These are phyloP conservation scores for Apiospora malaysiana DNA, from an alignment of 2,329 filamentous ascomycete genomes.

Conservation along the genomic window DNA sequence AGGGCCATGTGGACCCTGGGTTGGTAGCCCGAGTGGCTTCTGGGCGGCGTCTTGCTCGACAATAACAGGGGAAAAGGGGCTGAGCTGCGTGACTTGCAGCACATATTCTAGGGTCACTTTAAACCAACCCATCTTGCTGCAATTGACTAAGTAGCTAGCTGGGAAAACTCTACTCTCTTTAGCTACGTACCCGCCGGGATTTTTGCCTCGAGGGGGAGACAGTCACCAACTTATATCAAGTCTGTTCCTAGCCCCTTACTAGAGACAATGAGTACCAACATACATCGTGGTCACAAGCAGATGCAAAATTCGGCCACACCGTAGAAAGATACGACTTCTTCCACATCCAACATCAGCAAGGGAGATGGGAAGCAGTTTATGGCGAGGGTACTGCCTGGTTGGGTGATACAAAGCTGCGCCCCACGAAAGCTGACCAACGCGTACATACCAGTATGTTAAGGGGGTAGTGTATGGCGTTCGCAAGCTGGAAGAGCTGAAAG, in stretches of 20 bases:
- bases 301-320: background rate
- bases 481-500: background rate
- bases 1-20: constrained; percentile 3
- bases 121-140: constrained; percentile 26
- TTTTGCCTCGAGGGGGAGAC: background rate
- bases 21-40: constrained; percentile 24
- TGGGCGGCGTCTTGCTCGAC: constrained; percentile 23
- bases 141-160: background rate
- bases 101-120: constrained; percentile 28
- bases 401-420: background rate
- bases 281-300: background rate
- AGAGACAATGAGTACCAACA: background rate
- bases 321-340: background rate
- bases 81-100: constrained; percentile 27
- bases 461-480: background rate
- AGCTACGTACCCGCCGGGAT: background rate
- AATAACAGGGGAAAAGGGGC: constrained; percentile 22
- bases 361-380: no score
- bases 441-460: background rate
- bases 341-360: constrained; percentile 2
- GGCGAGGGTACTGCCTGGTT: background rate
- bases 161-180: background rate
- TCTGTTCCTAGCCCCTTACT: background rate
- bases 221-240: background rate
- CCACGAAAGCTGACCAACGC: background rate